Base-by-base conservation (phyloP, 345 rosid genomes). In the Dimocarpus longan region DNA sequence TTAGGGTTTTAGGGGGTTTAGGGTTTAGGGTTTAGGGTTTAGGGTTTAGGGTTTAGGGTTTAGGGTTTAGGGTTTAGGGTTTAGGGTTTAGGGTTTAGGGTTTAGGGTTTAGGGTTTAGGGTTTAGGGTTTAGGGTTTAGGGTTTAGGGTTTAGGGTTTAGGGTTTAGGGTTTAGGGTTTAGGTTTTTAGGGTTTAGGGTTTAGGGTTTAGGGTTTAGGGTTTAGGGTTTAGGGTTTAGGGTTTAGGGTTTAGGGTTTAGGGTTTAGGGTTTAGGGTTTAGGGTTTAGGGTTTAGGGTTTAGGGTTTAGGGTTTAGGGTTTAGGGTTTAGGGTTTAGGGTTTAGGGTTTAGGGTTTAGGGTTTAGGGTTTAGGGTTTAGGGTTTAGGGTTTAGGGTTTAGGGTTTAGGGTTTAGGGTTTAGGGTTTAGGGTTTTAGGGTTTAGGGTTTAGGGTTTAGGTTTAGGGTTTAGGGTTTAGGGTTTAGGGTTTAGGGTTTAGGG, bases 391-490 rank as follows among this genome's bases (percentile, higher is more conserved):
- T 76, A 66, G 73, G 79, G 79, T 66, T 76, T 76, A 66, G 73
- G 79, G 79, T 66, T 76, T 76, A 66, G 73, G 79, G 79, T 76
- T 76, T 66, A 66, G 79, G 79, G 72, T 76, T 76, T 66, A 44
- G 72, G 79, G 72, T 76, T 76, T 66, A 66, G 79, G 79, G 72
- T 76, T 76, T 66, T 22, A 73, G 79, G 48, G 66, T 76, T 63
- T 42, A 68, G 78, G 78, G 56, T 73, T 73, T 56, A 67, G 76
- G 76, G 56, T 73, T 54, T 13, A 70, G 69, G 72, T 63, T 76
- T 66, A 12, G 79, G 79, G 72, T 76, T 76, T 66, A 66, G 77
- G 79, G 79, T 76, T 76, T 76, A 44, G 79, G 79, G 79, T 76
- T 76, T 66, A 64, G 78, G 78, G 70, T 73, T 75, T 52, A 28